Base-by-base conservation (phyloP, 1,284 basidiomycete genomes). In the Hymenochaete sp. region DNA sequence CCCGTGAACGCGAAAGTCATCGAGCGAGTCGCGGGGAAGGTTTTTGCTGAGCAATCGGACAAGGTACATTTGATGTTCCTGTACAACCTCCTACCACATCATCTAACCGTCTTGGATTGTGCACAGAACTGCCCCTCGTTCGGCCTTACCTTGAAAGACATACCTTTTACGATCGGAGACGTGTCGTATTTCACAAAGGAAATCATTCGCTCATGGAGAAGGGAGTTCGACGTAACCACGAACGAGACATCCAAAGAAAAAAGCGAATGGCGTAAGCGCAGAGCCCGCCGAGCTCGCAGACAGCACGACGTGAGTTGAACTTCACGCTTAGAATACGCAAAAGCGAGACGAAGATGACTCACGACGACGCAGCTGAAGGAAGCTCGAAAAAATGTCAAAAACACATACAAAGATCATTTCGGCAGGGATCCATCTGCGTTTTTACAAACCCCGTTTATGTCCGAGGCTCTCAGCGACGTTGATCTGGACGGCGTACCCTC, bases 361-460 rank as follows among this genome's bases (percentile, higher is more conserved):
- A 8, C n/a, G 28, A 8, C n/a, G 9, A n/a, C 28, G 8, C 21
- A 22, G 36, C 8, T 11, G 25, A 38, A 38, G 10, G 10, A 22
- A 5, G n/a, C 8, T 29, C 28, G 28, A n/a, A 8, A 8, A 8
- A n/a, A 29, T 8, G 28, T 29, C 9, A 29, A 29, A 29, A n/a
- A 29, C 8, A n/a, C 8, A 8, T 29, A 29, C 28, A 8, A 8
- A 8, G 28, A 8, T 29, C 8, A 8, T 29, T 29, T 8, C n/a
- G 28, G 28, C 28, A 29, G 9, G 8, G 38, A 46, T 41, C 37
- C 38, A 2, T 28, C 38, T 1, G 29, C 19, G 9, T 28, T 46
- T 19, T 22, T 39, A 18, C n/a, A 29, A 8, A 39, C 44, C 8
- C 38, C 39, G 14, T 46, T 28, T 26, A 46, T 46, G 44, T 31